Conservation (phyloP, 306 rosid genomes). For the Argentina anserina region DNA sequence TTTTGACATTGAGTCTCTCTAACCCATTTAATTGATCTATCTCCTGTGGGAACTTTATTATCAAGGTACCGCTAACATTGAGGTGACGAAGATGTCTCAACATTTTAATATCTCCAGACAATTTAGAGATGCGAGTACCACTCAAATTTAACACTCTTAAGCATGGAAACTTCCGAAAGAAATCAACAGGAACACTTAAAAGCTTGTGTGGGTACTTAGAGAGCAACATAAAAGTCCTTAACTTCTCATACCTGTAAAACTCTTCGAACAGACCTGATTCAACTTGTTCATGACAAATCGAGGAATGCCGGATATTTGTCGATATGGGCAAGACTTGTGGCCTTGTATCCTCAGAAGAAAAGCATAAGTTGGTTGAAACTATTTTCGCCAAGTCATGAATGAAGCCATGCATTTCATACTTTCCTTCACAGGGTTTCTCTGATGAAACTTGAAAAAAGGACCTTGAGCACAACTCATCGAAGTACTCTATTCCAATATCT, state of each 20-base stretch:
- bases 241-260: not conserved
- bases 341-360: slow-evolving; percentile 5
- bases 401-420: slow-evolving; percentile 23
- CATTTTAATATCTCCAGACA: slow-evolving; percentile 2
- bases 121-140: not conserved
- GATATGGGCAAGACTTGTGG: not conserved
- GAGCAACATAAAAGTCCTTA: slow-evolving; percentile 11
- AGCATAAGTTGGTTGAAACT: slow-evolving; percentile 11
- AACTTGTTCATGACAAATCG: slow-evolving; percentile 1
- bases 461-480: slow-evolving; percentile 2
- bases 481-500: slow-evolving; percentile 26
- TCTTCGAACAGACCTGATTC: not conserved
- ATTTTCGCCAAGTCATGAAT: slow-evolving; percentile 20
- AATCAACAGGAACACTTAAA: not conserved
- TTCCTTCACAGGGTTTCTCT: not conserved
- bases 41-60: not conserved
- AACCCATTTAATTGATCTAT: slow-evolving; percentile 3
- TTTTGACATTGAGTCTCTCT: slow-evolving; percentile 4
- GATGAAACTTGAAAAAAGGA: slow-evolving; percentile 14
- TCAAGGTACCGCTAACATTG: not conserved
- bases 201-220: not conserved
- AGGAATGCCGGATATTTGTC: slow-evolving; percentile 12
- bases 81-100: not conserved
- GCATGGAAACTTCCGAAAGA: slow-evolving; percentile 3
- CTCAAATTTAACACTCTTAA: slow-evolving; percentile 23